Percentiles rank a stretch among this genome's conserved stretches.
Evolutionary conservation across 176 grass and related monocot species (phyloP).

Genomic region (Oryza punctata): DNA sequence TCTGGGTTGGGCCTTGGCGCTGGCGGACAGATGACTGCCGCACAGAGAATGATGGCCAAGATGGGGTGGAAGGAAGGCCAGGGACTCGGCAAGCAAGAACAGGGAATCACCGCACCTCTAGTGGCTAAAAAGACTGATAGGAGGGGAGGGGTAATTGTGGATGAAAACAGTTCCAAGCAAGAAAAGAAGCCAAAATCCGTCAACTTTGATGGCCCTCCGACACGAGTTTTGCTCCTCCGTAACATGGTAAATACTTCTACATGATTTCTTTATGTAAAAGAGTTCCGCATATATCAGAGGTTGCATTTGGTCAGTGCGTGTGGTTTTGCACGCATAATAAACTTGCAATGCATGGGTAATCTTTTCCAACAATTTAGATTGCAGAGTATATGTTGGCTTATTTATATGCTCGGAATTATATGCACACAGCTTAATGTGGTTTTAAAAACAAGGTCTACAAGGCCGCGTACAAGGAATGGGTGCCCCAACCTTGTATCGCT

Average conservation of each 20-base stretch:
- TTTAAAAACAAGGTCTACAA: too few species aligned
- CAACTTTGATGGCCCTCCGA: conserved; percentile 63
- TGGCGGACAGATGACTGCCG: conserved; percentile 82
- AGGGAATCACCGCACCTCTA: conserved; percentile 81
- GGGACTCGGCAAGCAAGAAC: conserved; percentile 91
- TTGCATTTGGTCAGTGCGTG: not conserved
- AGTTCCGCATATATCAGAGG: not conserved
- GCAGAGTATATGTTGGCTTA: not conserved
- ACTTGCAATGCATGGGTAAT: not conserved
- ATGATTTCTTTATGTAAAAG: not conserved
- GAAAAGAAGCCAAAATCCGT: conserved; percentile 78
- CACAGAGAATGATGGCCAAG: conserved; percentile 99
- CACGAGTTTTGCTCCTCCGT: conserved; percentile 75
- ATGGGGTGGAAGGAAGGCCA: conserved; percentile 99
- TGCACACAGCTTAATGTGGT: not conserved
- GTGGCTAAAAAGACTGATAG: conserved; percentile 91
- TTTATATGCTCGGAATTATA: not conserved
- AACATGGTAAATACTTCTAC: conserved; percentile 69
- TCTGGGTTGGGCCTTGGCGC: conserved; percentile 63
- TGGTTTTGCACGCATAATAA: not conserved
- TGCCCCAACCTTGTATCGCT: too few species aligned
- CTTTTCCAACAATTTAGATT: not conserved
- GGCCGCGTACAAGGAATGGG: too few species aligned
- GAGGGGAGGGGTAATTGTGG: conserved; percentile 81
- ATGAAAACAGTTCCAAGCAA: conserved; percentile 59